A percentile compares a stretch with the other conserved stretches of the same genome.
Evolutionary conservation across 257 asterid species (phyloP).

Genomic region (Eucommia ulmoides): DNA sequence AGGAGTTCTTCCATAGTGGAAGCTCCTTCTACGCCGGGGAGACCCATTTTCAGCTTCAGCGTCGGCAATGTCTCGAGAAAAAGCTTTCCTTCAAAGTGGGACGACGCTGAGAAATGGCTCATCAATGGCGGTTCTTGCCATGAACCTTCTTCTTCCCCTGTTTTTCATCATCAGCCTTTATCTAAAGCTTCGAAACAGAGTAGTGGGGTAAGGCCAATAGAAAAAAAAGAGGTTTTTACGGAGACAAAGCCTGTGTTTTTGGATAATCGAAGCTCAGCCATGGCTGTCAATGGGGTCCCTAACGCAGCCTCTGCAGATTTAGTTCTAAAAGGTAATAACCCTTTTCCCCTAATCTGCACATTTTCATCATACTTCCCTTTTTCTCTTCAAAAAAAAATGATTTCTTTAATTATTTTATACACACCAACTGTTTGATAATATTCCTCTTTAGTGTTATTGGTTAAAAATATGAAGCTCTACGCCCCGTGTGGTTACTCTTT

Average conservation of each 20-base stretch:
- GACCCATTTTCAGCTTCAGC: conserved; percentile 91
- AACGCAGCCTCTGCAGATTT: conserved; percentile 29
- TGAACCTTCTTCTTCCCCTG: conserved; percentile 56
- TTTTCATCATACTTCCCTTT: too few species aligned
- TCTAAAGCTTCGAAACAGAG: conserved; percentile 40
- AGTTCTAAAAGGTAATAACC: conserved; percentile 49
- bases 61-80: conserved; percentile 54
- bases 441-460: too few species aligned
- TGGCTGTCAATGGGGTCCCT: conserved; percentile 29
- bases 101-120: conserved; percentile 99
- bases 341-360: conserved; percentile 3
- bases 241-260: conserved; percentile 40
- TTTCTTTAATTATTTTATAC: too few species aligned
- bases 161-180: conserved; percentile 18
- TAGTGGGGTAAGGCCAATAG: conserved; percentile 41
- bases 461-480: too few species aligned
- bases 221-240: conserved; percentile 27
- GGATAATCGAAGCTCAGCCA: conserved; percentile 20
- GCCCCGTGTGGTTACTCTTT: too few species aligned
- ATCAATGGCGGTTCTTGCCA: conserved; percentile 45
- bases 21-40: conserved; percentile 92
- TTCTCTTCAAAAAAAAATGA: too few species aligned
- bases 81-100: conserved; percentile 86
- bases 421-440: neutral
- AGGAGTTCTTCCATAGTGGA: too few species aligned